Base-by-base conservation (phyloP, 495 filamentous ascomycete genomes). In the Penicillium pancosmium region DNA sequence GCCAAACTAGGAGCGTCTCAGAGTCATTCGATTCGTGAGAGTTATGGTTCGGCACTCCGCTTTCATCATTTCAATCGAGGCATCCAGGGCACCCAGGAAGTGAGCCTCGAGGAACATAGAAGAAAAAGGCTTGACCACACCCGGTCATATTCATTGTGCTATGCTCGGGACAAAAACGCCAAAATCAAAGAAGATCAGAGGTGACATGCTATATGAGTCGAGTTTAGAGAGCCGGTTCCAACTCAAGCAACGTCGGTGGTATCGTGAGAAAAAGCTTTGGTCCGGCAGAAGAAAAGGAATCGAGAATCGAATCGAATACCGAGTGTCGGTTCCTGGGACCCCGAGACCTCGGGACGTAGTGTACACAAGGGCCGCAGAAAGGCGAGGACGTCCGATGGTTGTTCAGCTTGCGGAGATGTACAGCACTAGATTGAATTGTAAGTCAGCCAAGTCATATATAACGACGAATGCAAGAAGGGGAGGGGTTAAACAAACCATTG, bases 401-500 rank as follows among this genome's bases (percentile, higher is more conserved):
- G 33, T 54, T 74, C 57, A 78, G 56, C 59, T 64, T 7, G 74
- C 65, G n/a, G 76, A 73, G 21, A 78, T 78, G 61, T 78, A 78
- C 9, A 78, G 69, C 4, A 78, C 75, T 78, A 47, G 10, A 52
- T 31, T 4, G 49, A 11, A 53, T 34, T 8, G n/a, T 12, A 18
- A 27, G 9, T 73, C 47, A 25, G 27, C 38, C 5, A 23, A 9
- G 27, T 6, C 27, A 31, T 31, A 31, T 9, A 31, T 31, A 31
- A 31, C 5, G 27, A 31, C 36, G 40, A 3, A 48, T 47, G 12
- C 36, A 34, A 19, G n/a, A 13, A 8, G n/a, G 35, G 35, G 13
- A 57, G 19, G 11, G 33, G 34, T 13, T 13, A 2, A 16, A 68
- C 69, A 18, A 52, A 97, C 94, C 94, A 62, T 98, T 98, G 73